A percentile compares a stretch with the other conserved stretches of the same genome.
Conservation (phyloP, 225 moss, liverwort and hornwort species). For the Pseudoscleropodium purum region DNA sequence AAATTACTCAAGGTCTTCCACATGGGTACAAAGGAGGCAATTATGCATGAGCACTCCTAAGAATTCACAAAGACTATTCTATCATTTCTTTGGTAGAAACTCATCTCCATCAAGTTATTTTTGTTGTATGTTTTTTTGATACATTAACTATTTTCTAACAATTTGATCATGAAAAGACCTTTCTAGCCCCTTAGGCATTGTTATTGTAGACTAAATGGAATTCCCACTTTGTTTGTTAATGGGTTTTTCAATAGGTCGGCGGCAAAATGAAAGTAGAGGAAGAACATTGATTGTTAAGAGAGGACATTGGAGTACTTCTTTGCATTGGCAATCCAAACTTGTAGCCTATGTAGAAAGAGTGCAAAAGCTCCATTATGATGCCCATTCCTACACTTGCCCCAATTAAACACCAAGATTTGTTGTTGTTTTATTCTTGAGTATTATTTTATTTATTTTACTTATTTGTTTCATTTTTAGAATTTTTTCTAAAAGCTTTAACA, state of each 20-base stretch:
- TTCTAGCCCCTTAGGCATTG: too few relatives aligned
- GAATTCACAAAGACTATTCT: too few relatives aligned
- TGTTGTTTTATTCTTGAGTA: not conserved
- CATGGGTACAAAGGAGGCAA: too few relatives aligned
- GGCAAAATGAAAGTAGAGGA: not conserved
- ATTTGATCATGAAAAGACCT: not conserved
- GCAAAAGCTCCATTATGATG: not conserved
- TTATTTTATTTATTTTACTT: not conserved
- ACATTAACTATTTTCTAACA: not conserved
- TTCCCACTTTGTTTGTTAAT: rapidly evolving
- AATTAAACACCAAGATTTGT: too few relatives aligned
- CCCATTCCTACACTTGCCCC: too few relatives aligned
- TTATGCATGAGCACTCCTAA: too few relatives aligned
- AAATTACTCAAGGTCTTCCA: too few relatives aligned
- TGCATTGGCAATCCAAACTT: not conserved
- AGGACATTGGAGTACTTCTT: not conserved
- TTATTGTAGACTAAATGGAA: not conserved
- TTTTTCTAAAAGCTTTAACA: not conserved
- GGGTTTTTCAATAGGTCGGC: not conserved
- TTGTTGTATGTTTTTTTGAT: not conserved
- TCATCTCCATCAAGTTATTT: not conserved
- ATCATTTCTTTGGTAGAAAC: not conserved
- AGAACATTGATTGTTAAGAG: rapidly evolving
- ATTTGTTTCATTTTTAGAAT: not conserved
- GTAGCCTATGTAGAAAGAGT: too few relatives aligned